Conservation (phyloP, 352 stramenopile species). For the Pythium grandisporangium region DNA sequence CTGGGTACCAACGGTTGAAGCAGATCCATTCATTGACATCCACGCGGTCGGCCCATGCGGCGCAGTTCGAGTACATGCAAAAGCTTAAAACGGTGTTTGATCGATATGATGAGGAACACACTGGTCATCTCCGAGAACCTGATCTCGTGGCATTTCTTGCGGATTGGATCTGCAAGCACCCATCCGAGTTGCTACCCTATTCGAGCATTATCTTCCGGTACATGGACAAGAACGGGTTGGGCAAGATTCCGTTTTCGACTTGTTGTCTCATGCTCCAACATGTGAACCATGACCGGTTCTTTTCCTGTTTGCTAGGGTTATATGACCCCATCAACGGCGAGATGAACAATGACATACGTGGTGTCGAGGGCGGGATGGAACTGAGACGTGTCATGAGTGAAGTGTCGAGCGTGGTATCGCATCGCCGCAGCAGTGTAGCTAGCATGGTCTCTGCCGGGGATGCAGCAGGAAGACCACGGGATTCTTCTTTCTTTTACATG, state of each 20-base stretch:
- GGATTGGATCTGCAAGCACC: constrained; percentile 80
- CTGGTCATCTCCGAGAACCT: constrained; percentile 55
- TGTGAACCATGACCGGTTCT: constrained; percentile 84
- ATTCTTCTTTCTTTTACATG: constrained; percentile 80
- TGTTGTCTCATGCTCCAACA: constrained; percentile 85
- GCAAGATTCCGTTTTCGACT: constrained; percentile 71
- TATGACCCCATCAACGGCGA: constrained; percentile 72
- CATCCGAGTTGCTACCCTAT: constrained; percentile 65
- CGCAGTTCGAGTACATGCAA: constrained; percentile 80
- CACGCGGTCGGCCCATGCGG: constrained; percentile 35
- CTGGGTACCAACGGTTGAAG: constrained; percentile 66
- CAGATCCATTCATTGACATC: constrained; percentile 70
- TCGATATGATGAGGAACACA: constrained; percentile 55
- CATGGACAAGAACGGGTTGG: constrained; percentile 82
- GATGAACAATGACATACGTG: constrained; percentile 71
- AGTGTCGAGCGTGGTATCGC: constrained; percentile 54
- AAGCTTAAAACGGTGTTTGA: constrained; percentile 75
- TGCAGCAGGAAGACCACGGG: constrained; percentile 26
- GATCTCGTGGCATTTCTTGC: constrained; percentile 69
- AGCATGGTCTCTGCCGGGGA: constrained; percentile 26
- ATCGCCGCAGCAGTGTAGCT: constrained; percentile 36
- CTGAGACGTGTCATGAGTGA: constrained; percentile 66
- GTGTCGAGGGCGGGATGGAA: constrained; percentile 46
- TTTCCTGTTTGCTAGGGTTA: constrained; percentile 72
- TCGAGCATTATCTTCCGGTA: constrained; percentile 81